Evolutionary conservation across 768 basidiomycete species (phyloP).

Genomic region (Boletus rufocinnamomeus): DNA sequence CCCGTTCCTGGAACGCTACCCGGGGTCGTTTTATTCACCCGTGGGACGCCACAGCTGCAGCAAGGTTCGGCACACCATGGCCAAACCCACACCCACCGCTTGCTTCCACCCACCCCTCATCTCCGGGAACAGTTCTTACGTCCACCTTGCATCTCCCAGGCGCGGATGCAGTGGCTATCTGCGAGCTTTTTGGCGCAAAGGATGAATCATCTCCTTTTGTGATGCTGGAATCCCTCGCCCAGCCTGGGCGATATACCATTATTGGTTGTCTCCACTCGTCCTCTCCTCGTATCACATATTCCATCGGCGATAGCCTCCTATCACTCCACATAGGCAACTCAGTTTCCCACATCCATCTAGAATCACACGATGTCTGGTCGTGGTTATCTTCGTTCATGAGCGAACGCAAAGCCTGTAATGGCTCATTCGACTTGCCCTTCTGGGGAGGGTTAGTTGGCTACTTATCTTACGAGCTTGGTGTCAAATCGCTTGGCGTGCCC

Average conservation of each 20-base stretch:
- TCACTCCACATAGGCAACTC: conserved; percentile 43
- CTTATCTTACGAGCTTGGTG: conserved; percentile 79
- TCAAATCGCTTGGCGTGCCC: conserved; percentile 52
- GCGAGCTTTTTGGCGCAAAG: conserved; percentile 61
- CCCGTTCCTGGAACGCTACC: conserved; percentile 54
- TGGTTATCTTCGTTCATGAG: conserved; percentile 77
- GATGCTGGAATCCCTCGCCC: conserved; percentile 73
- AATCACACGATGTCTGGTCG: conserved; percentile 62
- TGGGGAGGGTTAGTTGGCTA: conserved; percentile 84
- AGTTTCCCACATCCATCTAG: conserved; percentile 44
- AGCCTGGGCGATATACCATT: conserved; percentile 74
- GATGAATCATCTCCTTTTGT: conserved; percentile 65
- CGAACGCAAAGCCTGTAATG: conserved; percentile 46
- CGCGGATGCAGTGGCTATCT: conserved; percentile 48
- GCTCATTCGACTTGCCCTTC: conserved; percentile 62
- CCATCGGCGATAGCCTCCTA: conserved; percentile 50
- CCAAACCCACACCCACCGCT: conserved; percentile 42
- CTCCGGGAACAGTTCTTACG: conserved; percentile 38
- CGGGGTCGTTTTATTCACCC: conserved; percentile 39
- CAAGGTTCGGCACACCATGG: conserved; percentile 57
- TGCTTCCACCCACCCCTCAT: conserved; percentile 19
- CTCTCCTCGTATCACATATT: conserved; percentile 61
- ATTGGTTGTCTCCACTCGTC: conserved; percentile 59
- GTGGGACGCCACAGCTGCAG: conserved; percentile 43
- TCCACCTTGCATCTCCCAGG: conserved; percentile 44